Percentiles rank a stretch among this genome's conserved stretches.
phyloP scores from a whole-genome alignment of 2,329 filamentous ascomycete species.

The Pseudocercospora cruenta region DNA sequence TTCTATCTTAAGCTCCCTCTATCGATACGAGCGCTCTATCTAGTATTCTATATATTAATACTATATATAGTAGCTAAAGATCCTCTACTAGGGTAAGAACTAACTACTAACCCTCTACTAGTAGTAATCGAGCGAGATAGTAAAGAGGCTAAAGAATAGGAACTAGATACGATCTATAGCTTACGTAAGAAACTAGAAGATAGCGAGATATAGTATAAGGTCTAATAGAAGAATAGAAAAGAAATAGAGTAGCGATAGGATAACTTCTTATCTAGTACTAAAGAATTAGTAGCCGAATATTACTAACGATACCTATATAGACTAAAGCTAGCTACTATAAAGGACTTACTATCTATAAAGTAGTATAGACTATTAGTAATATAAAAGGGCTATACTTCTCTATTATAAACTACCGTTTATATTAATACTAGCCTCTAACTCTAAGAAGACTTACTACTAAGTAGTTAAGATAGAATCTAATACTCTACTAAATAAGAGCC shows the following conservation, averaged over 20 bases:
- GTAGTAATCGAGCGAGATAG: not conserved
- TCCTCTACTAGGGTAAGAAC: not conserved
- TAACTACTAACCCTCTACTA: not conserved
- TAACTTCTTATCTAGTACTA: not conserved
- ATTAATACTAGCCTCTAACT: not conserved
- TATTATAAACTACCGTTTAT: not conserved
- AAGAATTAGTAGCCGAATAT: not conserved
- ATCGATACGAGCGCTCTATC: not conserved
- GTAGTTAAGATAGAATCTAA: no score
- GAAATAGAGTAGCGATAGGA: not conserved
- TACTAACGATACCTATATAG: not conserved
- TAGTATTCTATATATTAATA: not conserved
- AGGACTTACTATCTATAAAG: not conserved
- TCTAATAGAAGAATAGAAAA: not conserved
- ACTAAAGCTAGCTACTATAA: not conserved
- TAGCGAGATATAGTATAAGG: not conserved
- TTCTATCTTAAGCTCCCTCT: not conserved
- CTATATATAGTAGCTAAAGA: not conserved
- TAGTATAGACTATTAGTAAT: not conserved
- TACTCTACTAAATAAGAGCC: no score
- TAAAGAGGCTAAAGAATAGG: not conserved
- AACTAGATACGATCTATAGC: not conserved
- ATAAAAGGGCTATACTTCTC: not conserved
- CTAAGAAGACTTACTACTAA: no score
- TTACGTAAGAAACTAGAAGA: not conserved